A percentile compares a stretch with the other conserved stretches of the same genome.
These are phyloP conservation scores for Peronospora belbahrii DNA, from an alignment of 352 stramenopile species.

Conservation along the genomic window DNA sequence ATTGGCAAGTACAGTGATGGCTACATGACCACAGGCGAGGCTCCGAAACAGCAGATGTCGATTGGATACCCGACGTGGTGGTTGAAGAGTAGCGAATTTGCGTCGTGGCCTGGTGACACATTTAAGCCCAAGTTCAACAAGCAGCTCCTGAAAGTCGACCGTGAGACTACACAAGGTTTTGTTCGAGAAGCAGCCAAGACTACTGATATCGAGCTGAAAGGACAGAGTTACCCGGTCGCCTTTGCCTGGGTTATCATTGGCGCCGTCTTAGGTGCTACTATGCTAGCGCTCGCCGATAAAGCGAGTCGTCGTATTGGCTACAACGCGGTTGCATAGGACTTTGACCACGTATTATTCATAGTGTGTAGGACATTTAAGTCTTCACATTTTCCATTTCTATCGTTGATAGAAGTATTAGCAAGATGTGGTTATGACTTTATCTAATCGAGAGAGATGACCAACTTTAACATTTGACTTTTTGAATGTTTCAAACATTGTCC, in stretches of 20 bases:
- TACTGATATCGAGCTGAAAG: background rate
- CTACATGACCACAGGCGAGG: constrained; percentile 61
- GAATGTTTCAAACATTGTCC: too few relatives aligned
- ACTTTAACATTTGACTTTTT: too few relatives aligned
- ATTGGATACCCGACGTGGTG: constrained; percentile 62
- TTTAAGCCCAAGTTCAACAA: constrained; percentile 45
- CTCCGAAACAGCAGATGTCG: constrained; percentile 29
- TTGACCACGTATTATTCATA: background rate
- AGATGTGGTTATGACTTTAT: too few relatives aligned
- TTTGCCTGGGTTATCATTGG: constrained; percentile 33
- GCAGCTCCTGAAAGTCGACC: constrained; percentile 31
- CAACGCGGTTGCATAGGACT: constrained; percentile 18
- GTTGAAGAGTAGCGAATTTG: constrained; percentile 49
- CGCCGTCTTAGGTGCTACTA: constrained; percentile 26
- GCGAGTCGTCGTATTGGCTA: constrained; percentile 33
- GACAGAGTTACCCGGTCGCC: constrained; percentile 7
- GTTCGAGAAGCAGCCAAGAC: constrained; percentile 14
- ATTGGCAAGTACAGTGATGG: constrained; percentile 69
- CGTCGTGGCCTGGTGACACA: constrained; percentile 56
- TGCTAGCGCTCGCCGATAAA: constrained; percentile 31
- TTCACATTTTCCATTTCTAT: background rate
- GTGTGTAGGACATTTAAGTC: too few relatives aligned
- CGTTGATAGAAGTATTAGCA: background rate
- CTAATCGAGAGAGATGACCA: too few relatives aligned
- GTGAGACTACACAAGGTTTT: constrained; percentile 20